phyloP scores from a whole-genome alignment of 495 filamentous ascomycete species.

The Talaromyces proteolyticus region DNA sequence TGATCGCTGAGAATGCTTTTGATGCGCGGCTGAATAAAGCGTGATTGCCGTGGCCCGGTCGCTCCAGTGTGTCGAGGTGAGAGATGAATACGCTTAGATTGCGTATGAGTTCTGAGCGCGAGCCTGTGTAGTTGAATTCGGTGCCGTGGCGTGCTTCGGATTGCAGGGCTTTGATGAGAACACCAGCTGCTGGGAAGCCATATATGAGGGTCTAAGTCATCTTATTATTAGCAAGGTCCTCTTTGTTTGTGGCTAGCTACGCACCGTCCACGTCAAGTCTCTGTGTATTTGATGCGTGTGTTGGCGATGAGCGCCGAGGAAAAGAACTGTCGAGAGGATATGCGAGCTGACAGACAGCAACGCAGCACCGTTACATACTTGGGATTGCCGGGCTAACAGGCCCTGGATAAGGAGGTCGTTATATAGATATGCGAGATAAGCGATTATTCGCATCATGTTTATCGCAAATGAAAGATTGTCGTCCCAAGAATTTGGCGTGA shows the following conservation, averaged over 20 bases:
- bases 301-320: constrained; percentile 32
- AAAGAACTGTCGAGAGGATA: constrained; percentile 31
- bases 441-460: constrained; percentile 25
- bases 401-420: constrained; percentile 41
- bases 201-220: constrained; percentile 31
- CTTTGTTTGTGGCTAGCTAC: too few relatives aligned
- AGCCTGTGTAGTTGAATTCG: constrained; percentile 29
- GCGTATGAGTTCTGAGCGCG: constrained; percentile 50
- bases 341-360: constrained; percentile 30
- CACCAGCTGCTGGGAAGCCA: constrained; percentile 36
- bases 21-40: constrained; percentile 22
- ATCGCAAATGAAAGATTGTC: constrained; percentile 14
- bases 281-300: constrained; percentile 22
- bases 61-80: constrained; percentile 20
- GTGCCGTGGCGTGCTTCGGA: constrained; percentile 35
- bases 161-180: constrained; percentile 37
- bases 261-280: constrained; percentile 20
- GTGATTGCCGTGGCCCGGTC: constrained; percentile 14
- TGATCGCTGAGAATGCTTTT: constrained; percentile 21
- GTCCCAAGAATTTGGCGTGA: constrained; percentile 19
- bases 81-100: constrained; percentile 52
- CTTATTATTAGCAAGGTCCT: constrained; percentile 12
- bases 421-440: constrained; percentile 31
- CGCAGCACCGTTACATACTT: constrained; percentile 20
- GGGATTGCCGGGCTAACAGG: constrained; percentile 31